Evolutionary conservation across 768 basidiomycete species (phyloP).

Genomic region (Astraeus odoratus): DNA sequence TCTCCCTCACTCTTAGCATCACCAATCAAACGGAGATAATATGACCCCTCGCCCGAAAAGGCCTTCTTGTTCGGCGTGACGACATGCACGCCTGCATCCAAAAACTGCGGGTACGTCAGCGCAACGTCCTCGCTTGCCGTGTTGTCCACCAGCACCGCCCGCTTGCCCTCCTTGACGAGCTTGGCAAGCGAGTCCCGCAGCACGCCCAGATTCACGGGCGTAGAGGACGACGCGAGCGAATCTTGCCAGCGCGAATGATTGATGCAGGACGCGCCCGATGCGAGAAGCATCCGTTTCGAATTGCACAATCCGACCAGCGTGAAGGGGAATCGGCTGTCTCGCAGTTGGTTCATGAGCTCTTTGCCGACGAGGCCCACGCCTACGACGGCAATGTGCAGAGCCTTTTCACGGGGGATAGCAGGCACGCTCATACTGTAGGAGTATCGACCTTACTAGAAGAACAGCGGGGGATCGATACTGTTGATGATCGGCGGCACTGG

Average conservation of each 20-base stretch:
- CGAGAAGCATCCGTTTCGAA: constrained; percentile 54
- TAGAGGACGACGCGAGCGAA: constrained; percentile 39
- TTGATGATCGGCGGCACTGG: too few species aligned
- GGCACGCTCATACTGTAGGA: constrained; percentile 12
- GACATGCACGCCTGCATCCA: constrained; percentile 74
- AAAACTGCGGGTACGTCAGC: constrained; percentile 69
- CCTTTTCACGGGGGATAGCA: constrained; percentile 17
- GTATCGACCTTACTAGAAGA: too few species aligned
- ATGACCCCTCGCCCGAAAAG: constrained; percentile 69
- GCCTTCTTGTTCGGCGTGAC: constrained; percentile 99
- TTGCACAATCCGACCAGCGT: constrained; percentile 63
- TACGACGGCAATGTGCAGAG: constrained; percentile 63
- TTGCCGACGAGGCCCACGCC: constrained; percentile 92
- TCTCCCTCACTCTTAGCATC: constrained; percentile 47
- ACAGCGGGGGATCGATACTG: too few species aligned
- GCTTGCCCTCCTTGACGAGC: constrained; percentile 39
- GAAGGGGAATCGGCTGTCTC: constrained; percentile 56
- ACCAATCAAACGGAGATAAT: constrained; percentile 21
- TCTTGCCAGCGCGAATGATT: constrained; percentile 38
- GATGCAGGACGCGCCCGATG: constrained; percentile 32
- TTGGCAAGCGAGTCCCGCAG: constrained; percentile 37
- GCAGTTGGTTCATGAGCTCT: constrained; percentile 79
- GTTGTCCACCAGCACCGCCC: constrained; percentile 82
- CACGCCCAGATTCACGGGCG: constrained; percentile 29
- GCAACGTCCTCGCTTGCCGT: constrained; percentile 85